phyloP scores from a whole-genome alignment of 2,329 filamentous ascomycete species.

The Cladosporium austrohemisphaericum region DNA sequence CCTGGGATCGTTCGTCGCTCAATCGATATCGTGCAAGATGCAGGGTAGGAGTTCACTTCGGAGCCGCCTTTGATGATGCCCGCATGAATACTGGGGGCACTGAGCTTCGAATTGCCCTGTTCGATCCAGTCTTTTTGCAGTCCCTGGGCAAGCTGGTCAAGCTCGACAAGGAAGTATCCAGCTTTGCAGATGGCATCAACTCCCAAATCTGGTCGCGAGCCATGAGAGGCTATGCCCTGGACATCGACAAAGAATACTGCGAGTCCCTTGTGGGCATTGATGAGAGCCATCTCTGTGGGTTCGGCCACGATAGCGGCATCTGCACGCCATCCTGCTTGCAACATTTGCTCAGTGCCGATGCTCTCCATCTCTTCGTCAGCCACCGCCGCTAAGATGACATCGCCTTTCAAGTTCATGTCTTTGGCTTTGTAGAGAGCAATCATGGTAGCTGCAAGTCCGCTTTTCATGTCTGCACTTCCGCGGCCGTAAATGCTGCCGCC shows the following conservation, averaged over 20 bases:
- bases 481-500: constrained; percentile 33
- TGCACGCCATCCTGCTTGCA: constrained; percentile 51
- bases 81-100: not conserved
- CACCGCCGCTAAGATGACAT: constrained; percentile 53
- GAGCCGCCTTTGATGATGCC: not conserved
- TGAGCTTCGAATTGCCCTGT: not conserved
- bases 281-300: constrained; percentile 43
- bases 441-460: constrained; percentile 48
- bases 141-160: not conserved
- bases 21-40: not conserved
- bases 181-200: not conserved
- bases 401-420: constrained; percentile 37
- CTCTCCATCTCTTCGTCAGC: constrained; percentile 52
- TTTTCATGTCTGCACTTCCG: constrained; percentile 52
- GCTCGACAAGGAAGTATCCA: not conserved
- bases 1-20: constrained; percentile 11
- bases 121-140: not conserved
- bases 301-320: constrained; percentile 52
- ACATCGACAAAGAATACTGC: not conserved
- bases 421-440: constrained; percentile 38
- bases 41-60: not conserved
- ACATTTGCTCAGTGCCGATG: constrained; percentile 49
- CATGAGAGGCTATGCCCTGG: not conserved
- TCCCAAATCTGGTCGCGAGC: not conserved
- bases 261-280: constrained; percentile 9